Evolutionary conservation across 2,329 filamentous ascomycete species (phyloP), one percentile per base, ranked within the genome.

Genomic region (Sporothrix pseudoabietina): DNA sequence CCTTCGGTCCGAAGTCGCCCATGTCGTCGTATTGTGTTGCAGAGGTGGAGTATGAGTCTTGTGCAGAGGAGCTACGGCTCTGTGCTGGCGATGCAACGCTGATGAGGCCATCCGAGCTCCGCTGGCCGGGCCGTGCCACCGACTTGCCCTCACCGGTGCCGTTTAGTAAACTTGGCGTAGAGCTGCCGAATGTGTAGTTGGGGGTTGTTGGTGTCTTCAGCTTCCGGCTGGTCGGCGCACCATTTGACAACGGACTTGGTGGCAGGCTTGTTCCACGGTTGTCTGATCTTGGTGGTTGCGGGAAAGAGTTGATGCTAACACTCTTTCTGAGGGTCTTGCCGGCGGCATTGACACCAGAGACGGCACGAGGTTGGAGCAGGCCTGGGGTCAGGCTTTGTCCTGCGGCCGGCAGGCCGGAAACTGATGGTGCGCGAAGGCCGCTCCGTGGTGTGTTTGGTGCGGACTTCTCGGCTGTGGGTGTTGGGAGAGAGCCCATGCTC

Each of bases 241-340:
- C 88, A 74, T 82, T 84, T 22, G 87, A 86, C 63, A 90, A 82
- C 75, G 87, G 89, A 82, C 88, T 88, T 72, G 86, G 88, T 70
- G 88, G 92, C 73, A 89, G 84, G 82, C 87, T 94, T 77, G 84
- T 84, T 66, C 85, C 83, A 76, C 87, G 86, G 71, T 83, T 86
- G 71, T 87, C 86, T 66, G 90, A 88, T 77, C 90, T 90, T 16
- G 95, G 95, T 16, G 95, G 95, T 76, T 97, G 92, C 41, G 95
- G 95, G 79, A 98, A 98, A 0, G 94, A 91, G 79, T 94, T 95
- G 79, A 98, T 97, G 85, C 94, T 98, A 78, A 97, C 91, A 0
- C 92, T 92, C 82, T 97, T 97, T 75, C 94, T 90, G 72, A 98
- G 82, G 0, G 90, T 89, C 81, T 91, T 94, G 35, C 89, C 89